Conservation (phyloP, 441 rosid species). For the Syzygium syzygioides region DNA sequence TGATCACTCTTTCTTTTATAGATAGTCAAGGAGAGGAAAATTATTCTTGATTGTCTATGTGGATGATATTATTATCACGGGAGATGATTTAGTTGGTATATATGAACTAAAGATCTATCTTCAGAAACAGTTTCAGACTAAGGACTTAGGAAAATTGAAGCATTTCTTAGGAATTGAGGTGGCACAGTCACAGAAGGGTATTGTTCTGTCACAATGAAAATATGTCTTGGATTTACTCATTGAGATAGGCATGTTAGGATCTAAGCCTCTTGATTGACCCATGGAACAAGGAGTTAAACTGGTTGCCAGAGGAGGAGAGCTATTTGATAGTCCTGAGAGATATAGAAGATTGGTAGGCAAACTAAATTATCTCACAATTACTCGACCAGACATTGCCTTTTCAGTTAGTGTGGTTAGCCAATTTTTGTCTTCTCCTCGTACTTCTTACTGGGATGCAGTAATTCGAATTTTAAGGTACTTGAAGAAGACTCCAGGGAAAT, state of each 20-base stretch:
- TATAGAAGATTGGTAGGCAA: neutral
- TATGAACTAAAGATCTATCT: neutral
- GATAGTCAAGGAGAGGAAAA: neutral
- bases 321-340: too few relatives aligned
- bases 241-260: neutral
- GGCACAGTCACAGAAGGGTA: neutral
- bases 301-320: too few relatives aligned
- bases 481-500: too few relatives aligned
- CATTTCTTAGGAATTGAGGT: neutral
- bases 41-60: neutral
- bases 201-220: fast-evolving
- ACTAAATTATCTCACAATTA: neutral
- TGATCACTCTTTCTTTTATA: neutral
- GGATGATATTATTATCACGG: neutral
- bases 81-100: neutral
- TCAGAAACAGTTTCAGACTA: neutral
- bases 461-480: neutral
- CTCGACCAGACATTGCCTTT: neutral
- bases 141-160: neutral
- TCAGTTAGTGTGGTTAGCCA: neutral
- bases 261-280: neutral
- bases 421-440: neutral
- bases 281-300: neutral
- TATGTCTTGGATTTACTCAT: neutral
- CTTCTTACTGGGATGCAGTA: neutral